Percentiles rank a stretch among this genome's conserved stretches.
These are phyloP conservation scores for Amesomyces nigricolor DNA, from an alignment of 2,329 filamentous ascomycete species.

Conservation along the genomic window DNA sequence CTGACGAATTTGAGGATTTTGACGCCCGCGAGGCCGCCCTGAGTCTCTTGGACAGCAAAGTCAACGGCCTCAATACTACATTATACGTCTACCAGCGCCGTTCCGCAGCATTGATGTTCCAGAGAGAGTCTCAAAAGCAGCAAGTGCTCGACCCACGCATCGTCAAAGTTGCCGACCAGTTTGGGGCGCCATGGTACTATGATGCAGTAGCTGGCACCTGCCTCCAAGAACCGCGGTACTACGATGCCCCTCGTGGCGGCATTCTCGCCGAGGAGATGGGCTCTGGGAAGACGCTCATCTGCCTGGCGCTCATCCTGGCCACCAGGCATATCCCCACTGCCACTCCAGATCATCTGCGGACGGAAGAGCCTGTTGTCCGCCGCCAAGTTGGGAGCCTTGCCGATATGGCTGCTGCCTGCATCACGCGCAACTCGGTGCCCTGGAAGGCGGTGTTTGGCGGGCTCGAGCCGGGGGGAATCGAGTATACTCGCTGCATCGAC, in stretches of 20 bases:
- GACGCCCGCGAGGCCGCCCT: conserved; percentile 50
- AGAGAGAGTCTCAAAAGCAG: conserved; percentile 64
- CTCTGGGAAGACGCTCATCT: conserved; percentile 82
- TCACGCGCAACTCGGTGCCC: conserved; percentile 61
- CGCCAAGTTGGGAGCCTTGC: conserved; percentile 56
- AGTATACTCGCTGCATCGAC: conserved; percentile 49
- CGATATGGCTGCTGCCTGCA: conserved; percentile 69
- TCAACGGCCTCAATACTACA: conserved; percentile 55
- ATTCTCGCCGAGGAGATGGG: conserved; percentile 79
- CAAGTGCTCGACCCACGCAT: conserved; percentile 69
- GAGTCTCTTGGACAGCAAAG: conserved; percentile 46
- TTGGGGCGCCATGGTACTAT: conserved; percentile 61
- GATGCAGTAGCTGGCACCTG: conserved; percentile 59
- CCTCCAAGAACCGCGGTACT: conserved; percentile 61
- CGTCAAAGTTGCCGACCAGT: conserved; percentile 52
- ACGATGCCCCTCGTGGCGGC: conserved; percentile 70
- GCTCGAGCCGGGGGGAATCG: conserved; percentile 40
- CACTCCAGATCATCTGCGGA: conserved; percentile 57
- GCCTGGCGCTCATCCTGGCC: conserved; percentile 68
- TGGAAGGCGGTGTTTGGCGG: conserved; percentile 62
- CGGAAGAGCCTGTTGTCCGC: conserved; percentile 34
- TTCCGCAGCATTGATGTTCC: conserved; percentile 77
- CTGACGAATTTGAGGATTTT: conserved; percentile 42
- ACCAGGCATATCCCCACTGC: conserved; percentile 64
- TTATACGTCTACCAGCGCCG: conserved; percentile 76